Evolutionary conservation across 2,329 filamentous ascomycete genomes (phyloP), one percentile per base, ranked within the genome.

Genomic region (Sporothrix sp.): DNA sequence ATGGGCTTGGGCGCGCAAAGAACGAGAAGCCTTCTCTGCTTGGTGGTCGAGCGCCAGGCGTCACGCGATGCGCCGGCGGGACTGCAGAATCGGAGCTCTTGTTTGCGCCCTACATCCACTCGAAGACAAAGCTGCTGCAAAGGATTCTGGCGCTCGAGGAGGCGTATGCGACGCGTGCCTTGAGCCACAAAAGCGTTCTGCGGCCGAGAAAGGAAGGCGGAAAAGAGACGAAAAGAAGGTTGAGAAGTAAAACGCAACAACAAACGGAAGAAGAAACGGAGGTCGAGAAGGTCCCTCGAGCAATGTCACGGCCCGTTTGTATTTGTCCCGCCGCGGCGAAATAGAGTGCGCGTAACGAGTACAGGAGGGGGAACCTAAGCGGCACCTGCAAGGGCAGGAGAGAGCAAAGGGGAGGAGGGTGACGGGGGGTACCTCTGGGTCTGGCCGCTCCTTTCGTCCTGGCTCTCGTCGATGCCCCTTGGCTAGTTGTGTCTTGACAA

Each of bases 61-160:
- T 53, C 48, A 53, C 35, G 36, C 47, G 50, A 54, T 51, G 52
- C 54, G 52, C 52, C 49, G 43, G 54, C 49, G 42, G 37, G 25
- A 35, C 21, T 28, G 25, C 16, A 32, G 30, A 38, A 38, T 38
- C 36, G 38, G 30, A 13, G 21, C 37, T 42, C 39, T 44, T 38
- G 37, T 48, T n/a, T 48, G 46, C 28, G 52, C 43, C 43, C 47
- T 48, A 49, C 54, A 54, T 56, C 43, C 50, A 56, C 47, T 48
- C 28, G 35, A 48, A 25, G 33, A 23, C 8, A 25, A 38, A 30
- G 18, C 27, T 36, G 49, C n/a, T 37, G 44, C 50, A 13, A 25
- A 9, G 18, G 36, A 4, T 42, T 35, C 27, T 39, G 20, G 20
- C 25, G 35, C 25, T 23, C 16, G 33, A 36, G 11, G 21, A 30